Percentiles rank a stretch among this genome's conserved stretches.
Conservation (phyloP, 345 rosid genomes). For the Gossypium arboreum region DNA sequence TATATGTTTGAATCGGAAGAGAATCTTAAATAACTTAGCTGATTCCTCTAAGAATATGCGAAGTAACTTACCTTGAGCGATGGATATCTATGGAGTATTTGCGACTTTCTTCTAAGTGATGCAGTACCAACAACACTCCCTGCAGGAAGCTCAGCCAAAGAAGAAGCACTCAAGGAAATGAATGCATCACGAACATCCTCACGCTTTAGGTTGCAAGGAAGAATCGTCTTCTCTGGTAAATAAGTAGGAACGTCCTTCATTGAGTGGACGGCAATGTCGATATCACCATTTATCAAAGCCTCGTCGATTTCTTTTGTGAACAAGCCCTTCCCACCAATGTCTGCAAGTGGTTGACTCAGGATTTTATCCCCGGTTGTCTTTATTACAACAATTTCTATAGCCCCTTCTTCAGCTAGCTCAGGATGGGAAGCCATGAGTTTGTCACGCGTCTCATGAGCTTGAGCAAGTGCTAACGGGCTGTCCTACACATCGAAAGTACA, state of each 20-base stretch:
- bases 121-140: slow-evolving; percentile 94
- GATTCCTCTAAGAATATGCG: not conserved
- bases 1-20: not conserved
- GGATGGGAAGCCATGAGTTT: slow-evolving; percentile 74
- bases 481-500: slow-evolving; percentile 35
- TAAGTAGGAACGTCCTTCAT: slow-evolving; percentile 99
- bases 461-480: slow-evolving; percentile 98
- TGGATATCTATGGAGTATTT: slow-evolving; percentile 86
- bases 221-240: slow-evolving; percentile 72
- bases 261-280: slow-evolving; percentile 95
- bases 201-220: slow-evolving; percentile 85
- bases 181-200: slow-evolving; percentile 98
- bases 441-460: slow-evolving; percentile 81
- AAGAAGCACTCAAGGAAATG: slow-evolving; percentile 56
- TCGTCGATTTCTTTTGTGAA: slow-evolving; percentile 97
- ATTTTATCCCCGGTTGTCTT: slow-evolving; percentile 98
- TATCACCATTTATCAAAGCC: slow-evolving; percentile 76
- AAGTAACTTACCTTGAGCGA: slow-evolving; percentile 51
- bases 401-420: slow-evolving; percentile 83
- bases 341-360: slow-evolving; percentile 90
- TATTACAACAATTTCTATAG: slow-evolving; percentile 78
- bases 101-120: slow-evolving; percentile 94
- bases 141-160: slow-evolving; percentile 74
- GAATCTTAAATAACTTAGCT: not conserved
- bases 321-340: slow-evolving; percentile 96